Evolutionary conservation across 768 basidiomycete genomes (phyloP).

Genomic region (Pleurotus citrinopileatus): DNA sequence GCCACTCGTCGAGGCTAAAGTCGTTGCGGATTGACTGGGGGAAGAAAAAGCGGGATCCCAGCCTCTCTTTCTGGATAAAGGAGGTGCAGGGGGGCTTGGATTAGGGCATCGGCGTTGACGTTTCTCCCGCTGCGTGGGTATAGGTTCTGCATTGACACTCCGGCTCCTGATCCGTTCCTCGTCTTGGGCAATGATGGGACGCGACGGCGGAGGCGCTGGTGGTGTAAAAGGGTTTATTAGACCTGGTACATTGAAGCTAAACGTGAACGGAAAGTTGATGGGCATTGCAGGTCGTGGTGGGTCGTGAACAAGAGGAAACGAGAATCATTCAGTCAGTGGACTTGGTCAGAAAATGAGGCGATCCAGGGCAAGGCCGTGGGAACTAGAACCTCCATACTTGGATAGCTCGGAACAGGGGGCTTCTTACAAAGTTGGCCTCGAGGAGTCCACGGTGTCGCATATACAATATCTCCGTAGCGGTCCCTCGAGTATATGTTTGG

Average conservation of each 20-base stretch:
- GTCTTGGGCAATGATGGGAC: conserved; percentile 3
- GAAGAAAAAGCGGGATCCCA: conserved; percentile 68
- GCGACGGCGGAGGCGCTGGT: conserved; percentile 14
- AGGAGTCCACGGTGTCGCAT: too few relatives aligned
- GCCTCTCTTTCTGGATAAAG: conserved; percentile 56
- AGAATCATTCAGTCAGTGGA: not conserved
- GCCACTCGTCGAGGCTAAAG: conserved; percentile 52
- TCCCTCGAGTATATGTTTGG: too few relatives aligned
- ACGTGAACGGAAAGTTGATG: conserved; percentile 63
- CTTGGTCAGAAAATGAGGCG: conserved; percentile 5
- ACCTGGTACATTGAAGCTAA: conserved; percentile 63
- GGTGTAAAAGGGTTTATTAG: conserved; percentile 58
- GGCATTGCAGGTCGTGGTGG: conserved; percentile 9
- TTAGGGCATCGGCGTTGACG: conserved; percentile 21
- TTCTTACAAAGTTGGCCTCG: not conserved
- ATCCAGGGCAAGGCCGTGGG: conserved; percentile 2
- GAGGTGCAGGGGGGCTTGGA: conserved; percentile 31
- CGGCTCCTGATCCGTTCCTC: conserved; percentile 17
- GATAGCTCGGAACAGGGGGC: not conserved
- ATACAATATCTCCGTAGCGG: too few relatives aligned
- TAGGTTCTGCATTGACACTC: conserved; percentile 20
- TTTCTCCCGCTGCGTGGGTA: conserved; percentile 20
- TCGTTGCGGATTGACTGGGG: conserved; percentile 50
- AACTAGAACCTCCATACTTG: not conserved
- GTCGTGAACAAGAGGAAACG: conserved; percentile 1